A percentile compares a stretch with the other conserved stretches of the same genome.
phyloP scores from a whole-genome alignment of 441 rosid species.

The Syzygium syzygioides region DNA sequence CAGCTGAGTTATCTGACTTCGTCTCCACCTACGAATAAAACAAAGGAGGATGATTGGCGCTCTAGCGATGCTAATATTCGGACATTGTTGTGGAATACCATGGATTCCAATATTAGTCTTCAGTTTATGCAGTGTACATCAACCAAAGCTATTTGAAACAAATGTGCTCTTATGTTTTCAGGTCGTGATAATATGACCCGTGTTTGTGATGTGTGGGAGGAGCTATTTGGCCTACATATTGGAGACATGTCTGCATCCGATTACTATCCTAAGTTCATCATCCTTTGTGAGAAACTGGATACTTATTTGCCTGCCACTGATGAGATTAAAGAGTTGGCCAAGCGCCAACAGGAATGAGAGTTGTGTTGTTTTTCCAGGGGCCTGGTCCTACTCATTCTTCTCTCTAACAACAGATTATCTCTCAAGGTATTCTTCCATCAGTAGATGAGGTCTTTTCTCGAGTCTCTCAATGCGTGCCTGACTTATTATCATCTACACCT shows the following conservation, averaged over 20 bases:
- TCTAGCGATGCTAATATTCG: too few species aligned
- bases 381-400: not conserved
- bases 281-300: not conserved
- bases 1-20: too few species aligned
- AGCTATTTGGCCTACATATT: not conserved
- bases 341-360: not conserved
- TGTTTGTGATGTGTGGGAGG: not conserved
- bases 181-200: too few species aligned
- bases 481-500: not conserved
- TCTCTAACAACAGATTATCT: not conserved
- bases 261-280: not conserved
- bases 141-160: too few species aligned
- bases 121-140: too few species aligned
- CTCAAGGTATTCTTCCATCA: not conserved
- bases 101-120: too few species aligned
- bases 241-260: not conserved
- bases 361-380: not conserved
- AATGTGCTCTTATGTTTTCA: too few species aligned
- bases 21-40: too few species aligned
- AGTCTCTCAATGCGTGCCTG: not conserved
- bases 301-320: not conserved
- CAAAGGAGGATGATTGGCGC: too few species aligned
- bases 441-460: not conserved
- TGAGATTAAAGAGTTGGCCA: not conserved
- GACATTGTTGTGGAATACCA: too few species aligned